Evolutionary conservation across 2,329 filamentous ascomycete species (phyloP).

Genomic region (Penicillium sp.): DNA sequence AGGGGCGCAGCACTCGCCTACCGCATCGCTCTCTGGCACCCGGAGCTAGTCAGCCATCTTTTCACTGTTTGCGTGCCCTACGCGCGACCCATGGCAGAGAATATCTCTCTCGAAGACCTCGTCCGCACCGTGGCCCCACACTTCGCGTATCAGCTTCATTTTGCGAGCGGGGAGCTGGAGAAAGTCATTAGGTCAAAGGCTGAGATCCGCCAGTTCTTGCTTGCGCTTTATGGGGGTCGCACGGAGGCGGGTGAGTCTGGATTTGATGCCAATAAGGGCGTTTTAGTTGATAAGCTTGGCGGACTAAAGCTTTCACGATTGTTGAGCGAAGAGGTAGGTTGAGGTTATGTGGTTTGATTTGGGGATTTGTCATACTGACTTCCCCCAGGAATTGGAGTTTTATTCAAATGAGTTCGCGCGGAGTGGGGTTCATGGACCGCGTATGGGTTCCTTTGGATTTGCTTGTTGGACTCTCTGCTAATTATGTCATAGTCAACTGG

Average conservation of each 20-base stretch:
- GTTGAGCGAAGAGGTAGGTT: constrained; percentile 58
- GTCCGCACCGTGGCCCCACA: constrained; percentile 61
- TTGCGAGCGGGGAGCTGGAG: constrained; percentile 68
- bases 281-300: constrained; percentile 63
- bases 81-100: constrained; percentile 53
- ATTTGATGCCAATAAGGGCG: constrained; percentile 62
- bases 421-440: constrained; percentile 72
- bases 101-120: constrained; percentile 58
- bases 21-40: constrained; percentile 71
- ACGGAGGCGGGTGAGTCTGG: constrained; percentile 55
- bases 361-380: neutral
- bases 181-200: constrained; percentile 56
- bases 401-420: constrained; percentile 72
- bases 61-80: constrained; percentile 83
- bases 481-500: constrained; percentile 65
- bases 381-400: constrained; percentile 63
- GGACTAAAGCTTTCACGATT: constrained; percentile 58
- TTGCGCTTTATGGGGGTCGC: constrained; percentile 66
- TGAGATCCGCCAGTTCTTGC: constrained; percentile 68
- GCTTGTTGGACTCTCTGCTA: neutral
- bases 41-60: constrained; percentile 68
- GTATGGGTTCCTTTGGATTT: constrained; percentile 39
- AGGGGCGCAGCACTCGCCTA: constrained; percentile 77
- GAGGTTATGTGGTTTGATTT: neutral
- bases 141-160: constrained; percentile 82